phyloP scores from a whole-genome alignment of 2,329 filamentous ascomycete genomes.

The Nothophoma quercina region DNA sequence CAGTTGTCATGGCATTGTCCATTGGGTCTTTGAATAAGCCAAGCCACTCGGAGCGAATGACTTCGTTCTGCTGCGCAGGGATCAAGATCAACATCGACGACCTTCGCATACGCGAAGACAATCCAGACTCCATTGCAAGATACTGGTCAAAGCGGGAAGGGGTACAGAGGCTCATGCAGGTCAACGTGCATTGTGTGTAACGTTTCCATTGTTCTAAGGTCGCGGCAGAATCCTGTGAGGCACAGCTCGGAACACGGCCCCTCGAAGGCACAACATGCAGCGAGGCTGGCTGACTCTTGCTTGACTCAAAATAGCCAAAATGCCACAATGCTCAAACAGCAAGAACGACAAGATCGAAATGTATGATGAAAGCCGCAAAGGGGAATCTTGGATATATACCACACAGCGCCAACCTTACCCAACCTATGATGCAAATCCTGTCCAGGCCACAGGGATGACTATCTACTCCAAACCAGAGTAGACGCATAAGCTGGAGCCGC shows the following conservation, averaged over 20 bases:
- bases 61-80: conserved; percentile 1
- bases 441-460: not conserved
- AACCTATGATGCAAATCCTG: conserved; percentile 4
- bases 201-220: conserved; percentile 37
- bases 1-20: not conserved
- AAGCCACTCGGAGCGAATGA: not conserved
- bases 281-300: not conserved
- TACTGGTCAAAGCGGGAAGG: not conserved
- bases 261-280: not conserved
- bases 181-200: not conserved
- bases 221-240: conserved; percentile 1
- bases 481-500: not conserved
- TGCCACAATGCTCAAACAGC: not conserved
- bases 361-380: not conserved
- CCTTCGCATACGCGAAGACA: not conserved
- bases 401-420: conserved; percentile 7
- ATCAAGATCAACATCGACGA: not conserved
- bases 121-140: not conserved
- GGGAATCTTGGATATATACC: conserved; percentile 11
- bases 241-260: conserved; percentile 1
- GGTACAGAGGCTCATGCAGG: not conserved
- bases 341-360: not conserved
- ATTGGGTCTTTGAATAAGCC: not conserved
- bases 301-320: not conserved
- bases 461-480: not conserved